Percentiles rank a stretch among this genome's conserved stretches.
Evolutionary conservation across 371 early-diverging fungal genomes (phyloP).

Genomic region (Amoeboaphelidium protococcarum): DNA sequence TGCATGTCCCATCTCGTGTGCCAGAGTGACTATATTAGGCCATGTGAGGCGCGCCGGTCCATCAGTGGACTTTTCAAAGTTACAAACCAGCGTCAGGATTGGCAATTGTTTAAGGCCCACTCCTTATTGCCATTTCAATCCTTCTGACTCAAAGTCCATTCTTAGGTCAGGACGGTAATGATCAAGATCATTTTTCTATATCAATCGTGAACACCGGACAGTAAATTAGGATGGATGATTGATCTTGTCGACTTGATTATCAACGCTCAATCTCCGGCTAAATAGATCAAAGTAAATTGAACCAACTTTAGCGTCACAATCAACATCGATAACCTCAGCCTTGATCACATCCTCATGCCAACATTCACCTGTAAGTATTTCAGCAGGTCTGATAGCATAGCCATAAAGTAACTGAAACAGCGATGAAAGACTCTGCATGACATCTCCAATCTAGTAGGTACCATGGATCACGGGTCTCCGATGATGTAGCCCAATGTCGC

Average conservation of each 20-base stretch:
- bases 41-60: too few species aligned
- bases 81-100: too few species aligned
- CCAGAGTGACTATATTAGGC: conserved; percentile 78
- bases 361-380: conserved; percentile 29
- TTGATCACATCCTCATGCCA: conserved; percentile 75
- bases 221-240: conserved; percentile 83
- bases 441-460: conserved; percentile 28
- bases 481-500: conserved; percentile 5
- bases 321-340: conserved; percentile 57
- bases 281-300: conserved; percentile 79
- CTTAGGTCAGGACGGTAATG: too few species aligned
- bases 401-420: conserved; percentile 61
- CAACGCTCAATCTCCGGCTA: conserved; percentile 19
- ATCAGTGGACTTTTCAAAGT: too few species aligned
- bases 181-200: too few species aligned
- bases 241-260: conserved; percentile 28
- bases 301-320: conserved; percentile 50
- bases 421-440: conserved; percentile 54
- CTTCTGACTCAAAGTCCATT: too few species aligned
- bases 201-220: conserved; percentile 59
- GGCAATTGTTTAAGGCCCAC: too few species aligned
- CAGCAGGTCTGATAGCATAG: conserved; percentile 38
- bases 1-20: conserved; percentile 96
- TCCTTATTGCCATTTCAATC: too few species aligned
- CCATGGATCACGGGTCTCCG: conserved; percentile 5